Evolutionary conservation across 2,329 filamentous ascomycete genomes (phyloP), one percentile per base, ranked within the genome.

Genomic region (Claviceps sp.): DNA sequence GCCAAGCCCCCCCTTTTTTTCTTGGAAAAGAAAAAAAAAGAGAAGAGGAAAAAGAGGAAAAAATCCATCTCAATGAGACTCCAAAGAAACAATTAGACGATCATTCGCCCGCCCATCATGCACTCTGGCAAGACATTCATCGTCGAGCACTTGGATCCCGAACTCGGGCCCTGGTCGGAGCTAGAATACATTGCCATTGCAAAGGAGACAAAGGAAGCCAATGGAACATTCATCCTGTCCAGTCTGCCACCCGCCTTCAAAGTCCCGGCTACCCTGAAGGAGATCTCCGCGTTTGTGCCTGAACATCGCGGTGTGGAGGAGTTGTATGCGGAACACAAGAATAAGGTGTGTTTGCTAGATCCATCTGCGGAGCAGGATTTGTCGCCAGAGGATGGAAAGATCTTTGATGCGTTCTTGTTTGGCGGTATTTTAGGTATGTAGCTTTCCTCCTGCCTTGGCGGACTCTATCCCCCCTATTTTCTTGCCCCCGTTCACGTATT

Each of bases 81-180:
- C 9, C 30, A 34, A 34, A 34, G 30, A 34, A 34, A 34, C 9
- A 34, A 34, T 9, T 11, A 34, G 11, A 34, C 30, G 3, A 34
- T 11, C 30, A 34, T 37, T 30, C 26, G 14, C 14, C 34, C 30
- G 47, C 54, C 48, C 45, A 54, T 18, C 50, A 75, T 75, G 70
- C 61, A 68, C 20, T 55, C 64, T 43, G 58, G 67, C 58, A 86
- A 89, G 69, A 90, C 82, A 44, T 96, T 93, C 70, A 86, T 97
- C 62, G 90, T 97, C 61, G 91, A 97, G 74, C 91, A 98, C 70
- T 82, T 98, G 58, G 93, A 98, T 71, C 84, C 87, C 42, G 93
- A 98, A 69, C 78, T 98, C 34, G 93, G 94, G 37, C 79, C 82
- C 42, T 98, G 93, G 93, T 97, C 93, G 24, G 82, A 88, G 57